These are phyloP conservation scores for Colletotrichum sp. DNA, from an alignment of 2,329 filamentous ascomycete genomes.

Conservation along the genomic window DNA sequence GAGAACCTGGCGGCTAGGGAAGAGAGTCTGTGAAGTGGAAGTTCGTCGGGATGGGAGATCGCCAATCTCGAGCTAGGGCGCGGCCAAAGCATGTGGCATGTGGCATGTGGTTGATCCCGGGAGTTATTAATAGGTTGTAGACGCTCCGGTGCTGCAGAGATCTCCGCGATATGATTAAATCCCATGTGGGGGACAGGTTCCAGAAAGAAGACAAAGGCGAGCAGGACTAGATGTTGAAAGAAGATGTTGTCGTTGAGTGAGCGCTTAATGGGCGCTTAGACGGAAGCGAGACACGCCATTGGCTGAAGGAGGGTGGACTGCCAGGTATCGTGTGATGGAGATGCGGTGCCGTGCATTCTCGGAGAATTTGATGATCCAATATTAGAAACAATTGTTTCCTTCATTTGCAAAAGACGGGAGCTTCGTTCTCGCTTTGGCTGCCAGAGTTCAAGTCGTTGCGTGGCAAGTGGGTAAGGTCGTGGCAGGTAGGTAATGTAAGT, in stretches of 20 bases:
- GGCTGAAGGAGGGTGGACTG: neutral
- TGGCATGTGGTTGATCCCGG: neutral
- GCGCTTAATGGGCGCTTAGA: slow-evolving; percentile 23
- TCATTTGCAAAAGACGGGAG: neutral
- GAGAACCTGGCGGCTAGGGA: neutral
- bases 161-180: neutral
- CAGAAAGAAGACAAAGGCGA: neutral
- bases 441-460: neutral
- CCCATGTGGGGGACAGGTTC: slow-evolving; percentile 1
- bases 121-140: slow-evolving; percentile 20
- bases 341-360: slow-evolving; percentile 10
- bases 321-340: slow-evolving; percentile 11
- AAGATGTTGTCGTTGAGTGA: neutral
- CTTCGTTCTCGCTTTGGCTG: neutral
- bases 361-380: slow-evolving; percentile 1
- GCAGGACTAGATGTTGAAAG: neutral
- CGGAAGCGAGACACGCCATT: slow-evolving; percentile 6
- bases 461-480: neutral
- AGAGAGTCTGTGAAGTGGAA: neutral
- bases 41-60: neutral
- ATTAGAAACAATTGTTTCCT: slow-evolving; percentile 1
- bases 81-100: neutral
- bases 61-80: neutral
- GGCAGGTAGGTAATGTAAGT: neutral
- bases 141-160: neutral